Evolutionary conservation across 257 asterid genomes (phyloP), one percentile per base, ranked within the genome.

Genomic region (Datura wrightii): DNA sequence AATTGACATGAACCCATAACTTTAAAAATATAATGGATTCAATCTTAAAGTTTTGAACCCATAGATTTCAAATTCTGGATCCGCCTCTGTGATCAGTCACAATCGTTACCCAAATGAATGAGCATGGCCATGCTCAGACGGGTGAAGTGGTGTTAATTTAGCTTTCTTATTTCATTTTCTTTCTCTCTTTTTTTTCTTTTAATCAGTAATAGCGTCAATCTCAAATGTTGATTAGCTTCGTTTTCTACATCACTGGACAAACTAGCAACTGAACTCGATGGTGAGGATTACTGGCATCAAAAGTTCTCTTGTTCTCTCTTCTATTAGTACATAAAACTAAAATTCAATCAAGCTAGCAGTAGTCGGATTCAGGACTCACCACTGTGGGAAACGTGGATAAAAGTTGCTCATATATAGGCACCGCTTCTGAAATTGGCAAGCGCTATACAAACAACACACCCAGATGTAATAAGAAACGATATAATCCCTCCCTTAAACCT

Each of bases 361-460:
- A 55, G 39, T 63, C 67, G 24, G 58, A 62, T 71, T 82, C 34
- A 50, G 79, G 79, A 60, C 85, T 87, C 84, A 96, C 99, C 89
- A 97, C 91, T 59, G 98, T 95, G 19, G 99, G 99, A 83, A 87
- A 97, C 9, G 93, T 91, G 82, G 97, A 90, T 69, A 97, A 84
- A 76, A 97, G 98, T 79, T 92, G 94, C 87, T 97, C 99, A 63
- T 97, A 97, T 69, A 94, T 85, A 8, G 97, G 95, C 86, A 90
- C 91, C 62, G 98, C 97, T 54, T 92, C 97, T 4, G 96, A 85
- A 54, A 95, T 91, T 42, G 97, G 94, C 89, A 91, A 69, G 36
- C 91, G 94, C 99, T 97, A 91, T 19, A 60, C 74, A 62, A 44
- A 82, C 42, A 84, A 78, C 34, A 76, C 24, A 4, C 70, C 52